Base-by-base conservation (phyloP, 177 flowering plant genomes). In the Telopea speciosissima region DNA sequence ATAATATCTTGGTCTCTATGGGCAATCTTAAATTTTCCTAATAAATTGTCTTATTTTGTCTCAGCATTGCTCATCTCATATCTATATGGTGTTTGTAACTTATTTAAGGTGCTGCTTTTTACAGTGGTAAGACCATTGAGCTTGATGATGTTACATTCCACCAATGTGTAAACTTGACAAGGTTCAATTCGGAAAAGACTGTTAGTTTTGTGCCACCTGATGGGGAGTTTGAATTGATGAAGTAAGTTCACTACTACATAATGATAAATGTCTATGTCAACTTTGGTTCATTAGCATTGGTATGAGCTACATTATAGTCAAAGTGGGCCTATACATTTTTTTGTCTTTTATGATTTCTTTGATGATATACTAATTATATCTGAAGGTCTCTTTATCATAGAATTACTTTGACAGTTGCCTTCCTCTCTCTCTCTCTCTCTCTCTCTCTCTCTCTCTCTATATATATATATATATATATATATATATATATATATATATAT, bases 141-240 rank as follows among this genome's bases (percentile, higher is more conserved):
- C 97, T 95, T 52, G 99, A 95, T 78, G 99, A 95, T 76, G 99
- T 92, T 75, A 95, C 97, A 62, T 95, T 95, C 80, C 99, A 95
- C 74, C 99, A 95, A 73, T 95, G 99, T 73, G 99, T 92, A 56
- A 95, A 92, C 78, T 81, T 96, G 83, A 95, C 99, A 23, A 91
- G 99, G 84, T 96, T 96, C 79, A 93, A 96, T 85, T 90, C 98
- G n/a, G 98, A 96, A 70, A 96, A 96, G 88, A 96, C 99, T 26
- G 98, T 93, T 65, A 96, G 99, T 78, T 96, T 96, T 85, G 99
- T 96, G 74, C 99, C 99, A 40, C 99, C 99, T 31, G 98, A 96
- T 89, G 99, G 99, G 83, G 99, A 96, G 90, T 96, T 96, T 83
- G 99, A 96, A 82, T 80, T 96, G 74, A 96, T 96, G 99, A 96